A percentile compares a stretch with the other conserved stretches of the same genome.
These are phyloP conservation scores for Citrus reticulata DNA, from an alignment of 345 rosid species.

Conservation along the genomic window DNA sequence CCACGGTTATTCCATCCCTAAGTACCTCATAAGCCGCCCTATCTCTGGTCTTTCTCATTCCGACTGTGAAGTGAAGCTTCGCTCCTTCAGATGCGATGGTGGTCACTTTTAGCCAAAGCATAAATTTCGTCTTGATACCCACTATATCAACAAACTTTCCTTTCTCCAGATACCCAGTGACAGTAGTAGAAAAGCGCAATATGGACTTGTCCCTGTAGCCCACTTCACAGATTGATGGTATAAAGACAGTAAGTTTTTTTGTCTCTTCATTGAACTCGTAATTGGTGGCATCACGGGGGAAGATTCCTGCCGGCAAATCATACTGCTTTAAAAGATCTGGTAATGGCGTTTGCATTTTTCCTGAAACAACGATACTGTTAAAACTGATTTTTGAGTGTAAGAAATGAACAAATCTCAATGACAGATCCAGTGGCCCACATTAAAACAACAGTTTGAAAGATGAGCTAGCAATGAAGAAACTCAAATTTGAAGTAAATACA, in stretches of 20 bases:
- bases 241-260: slow-evolving; percentile 59
- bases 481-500: neutral
- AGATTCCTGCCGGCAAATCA: slow-evolving; percentile 79
- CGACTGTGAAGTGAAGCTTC: slow-evolving; percentile 75
- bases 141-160: slow-evolving; percentile 81
- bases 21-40: slow-evolving; percentile 81
- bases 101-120: slow-evolving; percentile 89
- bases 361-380: slow-evolving; percentile 21
- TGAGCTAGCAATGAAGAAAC: neutral
- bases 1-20: slow-evolving; percentile 61
- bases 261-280: slow-evolving; percentile 93
- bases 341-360: slow-evolving; percentile 94
- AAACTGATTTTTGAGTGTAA: neutral
- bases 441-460: neutral
- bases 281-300: slow-evolving; percentile 92
- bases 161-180: slow-evolving; percentile 73
- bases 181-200: slow-evolving; percentile 59
- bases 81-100: slow-evolving; percentile 59
- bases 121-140: slow-evolving; percentile 85
- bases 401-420: neutral
- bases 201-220: slow-evolving; percentile 89
- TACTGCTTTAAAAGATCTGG: slow-evolving; percentile 82
- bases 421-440: neutral
- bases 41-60: slow-evolving; percentile 74
- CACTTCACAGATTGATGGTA: slow-evolving; percentile 79